These are phyloP conservation scores for Neonectria faginata DNA, from an alignment of 2,329 filamentous ascomycete species.

Conservation along the genomic window DNA sequence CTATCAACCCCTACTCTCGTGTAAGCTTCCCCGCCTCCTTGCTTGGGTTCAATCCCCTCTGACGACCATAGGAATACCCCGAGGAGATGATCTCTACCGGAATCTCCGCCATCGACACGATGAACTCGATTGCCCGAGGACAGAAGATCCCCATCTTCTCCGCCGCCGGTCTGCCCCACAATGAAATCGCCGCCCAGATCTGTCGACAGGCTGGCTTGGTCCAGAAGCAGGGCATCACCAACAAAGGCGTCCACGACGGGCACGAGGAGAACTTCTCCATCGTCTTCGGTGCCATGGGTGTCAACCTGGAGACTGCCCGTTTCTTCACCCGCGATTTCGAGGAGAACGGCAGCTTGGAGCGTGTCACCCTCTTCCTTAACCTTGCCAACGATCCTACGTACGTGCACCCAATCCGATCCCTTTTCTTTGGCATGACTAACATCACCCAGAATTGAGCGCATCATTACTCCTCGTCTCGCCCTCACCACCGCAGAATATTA, in stretches of 20 bases:
- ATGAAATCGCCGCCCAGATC: conserved; percentile 99
- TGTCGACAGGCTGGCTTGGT: conserved; percentile 97
- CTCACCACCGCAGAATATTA: conserved; percentile 99
- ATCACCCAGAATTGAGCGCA: conserved; percentile 89
- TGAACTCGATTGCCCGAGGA: conserved; percentile 97
- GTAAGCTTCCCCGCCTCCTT: conserved; percentile 63
- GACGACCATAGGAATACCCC: conserved; percentile 80
- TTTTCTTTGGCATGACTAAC: conserved; percentile 17
- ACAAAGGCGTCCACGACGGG: conserved; percentile 94
- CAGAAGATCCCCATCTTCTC: conserved; percentile 99
- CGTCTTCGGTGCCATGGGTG: conserved; percentile 99
- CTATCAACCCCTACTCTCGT: conserved; percentile 98
- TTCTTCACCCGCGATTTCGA: conserved; percentile 99
- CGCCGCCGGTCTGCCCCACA: conserved; percentile 96
- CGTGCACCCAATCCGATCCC: conserved; percentile 52
- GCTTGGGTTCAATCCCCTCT: conserved; percentile 23
- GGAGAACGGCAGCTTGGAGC: conserved; percentile 98
- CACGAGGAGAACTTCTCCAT: conserved; percentile 99
- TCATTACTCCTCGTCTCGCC: conserved; percentile 98
- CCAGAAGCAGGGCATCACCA: conserved; percentile 79
- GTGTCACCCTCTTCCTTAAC: conserved; percentile 97
- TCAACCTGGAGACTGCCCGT: conserved; percentile 97
- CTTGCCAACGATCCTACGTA: conserved; percentile 99
- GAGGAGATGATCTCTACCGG: conserved; percentile 99
- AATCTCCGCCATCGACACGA: conserved; percentile 98